Evolutionary conservation across 306 rosid genomes (phyloP).

Genomic region (Biancaea sappan): DNA sequence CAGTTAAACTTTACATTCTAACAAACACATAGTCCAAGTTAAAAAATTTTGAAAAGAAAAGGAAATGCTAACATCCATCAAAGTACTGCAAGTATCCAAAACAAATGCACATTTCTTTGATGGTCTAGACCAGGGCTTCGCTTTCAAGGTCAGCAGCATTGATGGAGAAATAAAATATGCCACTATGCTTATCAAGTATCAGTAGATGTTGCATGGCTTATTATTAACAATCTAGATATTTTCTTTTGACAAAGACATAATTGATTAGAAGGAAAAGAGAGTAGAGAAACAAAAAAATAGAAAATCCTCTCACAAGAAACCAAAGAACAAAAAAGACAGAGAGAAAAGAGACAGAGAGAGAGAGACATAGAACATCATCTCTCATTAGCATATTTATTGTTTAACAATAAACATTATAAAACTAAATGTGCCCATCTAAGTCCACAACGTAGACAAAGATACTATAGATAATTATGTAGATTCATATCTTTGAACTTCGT

Average conservation of each 20-base stretch:
- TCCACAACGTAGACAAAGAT: background rate
- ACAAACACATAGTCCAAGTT: conserved; percentile 8
- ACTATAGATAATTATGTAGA: background rate
- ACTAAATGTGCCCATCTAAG: background rate
- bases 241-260: no score
- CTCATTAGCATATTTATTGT: no score
- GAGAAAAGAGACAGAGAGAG: no score
- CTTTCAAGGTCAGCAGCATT: background rate
- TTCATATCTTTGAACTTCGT: background rate
- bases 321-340: no score
- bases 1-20: conserved; percentile 21
- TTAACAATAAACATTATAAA: background rate
- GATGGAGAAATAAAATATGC: background rate
- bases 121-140: background rate
- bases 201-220: background rate
- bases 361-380: no score
- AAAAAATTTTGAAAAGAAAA: no score
- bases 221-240: no score
- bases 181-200: background rate
- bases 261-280: no score
- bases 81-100: no score
- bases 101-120: background rate
- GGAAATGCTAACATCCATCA: no score
- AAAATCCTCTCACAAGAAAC: no score
- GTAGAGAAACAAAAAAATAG: no score